phyloP scores from a whole-genome alignment of 306 rosid genomes.

The Prosopis cineraria region DNA sequence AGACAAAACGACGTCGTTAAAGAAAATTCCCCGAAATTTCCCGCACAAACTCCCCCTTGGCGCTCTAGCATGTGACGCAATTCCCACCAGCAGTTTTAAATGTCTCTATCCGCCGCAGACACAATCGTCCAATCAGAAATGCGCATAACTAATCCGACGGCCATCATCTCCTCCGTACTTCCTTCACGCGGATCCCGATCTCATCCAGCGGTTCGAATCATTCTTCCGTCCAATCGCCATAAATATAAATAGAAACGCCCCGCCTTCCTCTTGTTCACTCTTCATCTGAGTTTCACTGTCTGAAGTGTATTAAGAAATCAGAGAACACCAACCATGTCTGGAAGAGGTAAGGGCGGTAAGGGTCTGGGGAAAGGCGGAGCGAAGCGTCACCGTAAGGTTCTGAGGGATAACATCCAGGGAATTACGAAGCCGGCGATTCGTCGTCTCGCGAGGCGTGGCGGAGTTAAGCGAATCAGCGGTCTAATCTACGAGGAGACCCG shows the following conservation, averaged over 20 bases:
- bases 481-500: slow-evolving; percentile 15
- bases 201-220: slow-evolving; percentile 28
- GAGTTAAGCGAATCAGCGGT: slow-evolving; percentile 16
- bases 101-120: not conserved
- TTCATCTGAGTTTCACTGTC: too few relatives aligned
- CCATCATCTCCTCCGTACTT: fast-evolving
- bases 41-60: not conserved
- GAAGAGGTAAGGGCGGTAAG: slow-evolving; percentile 11
- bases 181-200: slow-evolving; percentile 22
- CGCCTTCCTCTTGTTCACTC: not conserved
- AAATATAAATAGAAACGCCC: not conserved
- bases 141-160: slow-evolving; percentile 33
- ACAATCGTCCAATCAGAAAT: slow-evolving; percentile 37
- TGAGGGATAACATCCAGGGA: slow-evolving; percentile 20
- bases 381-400: slow-evolving; percentile 9
- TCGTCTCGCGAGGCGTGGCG: slow-evolving; percentile 15
- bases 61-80: slow-evolving; percentile 19
- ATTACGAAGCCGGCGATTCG: slow-evolving; percentile 17
- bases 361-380: slow-evolving; percentile 23
- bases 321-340: not conserved
- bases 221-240: not conserved
- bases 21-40: not conserved
- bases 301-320: too few relatives aligned
- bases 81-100: slow-evolving; percentile 19
- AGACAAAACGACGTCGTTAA: not conserved